phyloP scores from a whole-genome alignment of 768 basidiomycete species.

The Leccinum subgranulosum region DNA sequence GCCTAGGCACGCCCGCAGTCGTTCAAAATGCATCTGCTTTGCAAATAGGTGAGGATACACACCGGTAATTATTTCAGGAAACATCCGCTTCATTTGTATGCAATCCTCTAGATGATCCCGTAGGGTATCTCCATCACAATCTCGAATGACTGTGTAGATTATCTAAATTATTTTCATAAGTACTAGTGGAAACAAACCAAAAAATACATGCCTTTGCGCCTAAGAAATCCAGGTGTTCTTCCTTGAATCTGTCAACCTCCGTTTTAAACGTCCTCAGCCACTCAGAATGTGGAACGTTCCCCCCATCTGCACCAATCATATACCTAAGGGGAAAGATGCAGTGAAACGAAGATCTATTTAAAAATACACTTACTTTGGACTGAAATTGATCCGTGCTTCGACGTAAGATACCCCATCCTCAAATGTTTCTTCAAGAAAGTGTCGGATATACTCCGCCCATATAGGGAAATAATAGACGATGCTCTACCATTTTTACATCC shows the following conservation, averaged over 20 bases:
- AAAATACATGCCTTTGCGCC: slow-evolving; percentile 52
- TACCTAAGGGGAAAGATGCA: slow-evolving; percentile 34
- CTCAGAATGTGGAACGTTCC: slow-evolving; percentile 56
- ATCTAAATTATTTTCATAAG: slow-evolving; percentile 39
- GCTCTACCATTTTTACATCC: slow-evolving; percentile 22
- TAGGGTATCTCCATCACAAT: slow-evolving; percentile 52
- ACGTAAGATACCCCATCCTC: slow-evolving; percentile 72
- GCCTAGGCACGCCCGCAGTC: slow-evolving; percentile 36
- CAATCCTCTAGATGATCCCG: slow-evolving; percentile 74
- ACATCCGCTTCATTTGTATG: slow-evolving; percentile 66
- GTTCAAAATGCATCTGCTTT: background rate
- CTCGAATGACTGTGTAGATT: slow-evolving; percentile 65
- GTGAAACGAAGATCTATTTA: background rate
- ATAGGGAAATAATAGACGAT: slow-evolving; percentile 53
- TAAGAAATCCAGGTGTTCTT: slow-evolving; percentile 56
- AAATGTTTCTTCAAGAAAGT: slow-evolving; percentile 60
- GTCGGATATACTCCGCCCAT: slow-evolving; percentile 55
- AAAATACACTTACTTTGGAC: slow-evolving; percentile 41
- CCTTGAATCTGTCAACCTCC: slow-evolving; percentile 54
- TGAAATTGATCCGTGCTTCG: slow-evolving; percentile 68
- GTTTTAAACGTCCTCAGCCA: slow-evolving; percentile 54
- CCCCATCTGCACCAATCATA: slow-evolving; percentile 57
- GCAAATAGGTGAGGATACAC: slow-evolving; percentile 3
- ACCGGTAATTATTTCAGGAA: slow-evolving; percentile 72
- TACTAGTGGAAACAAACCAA: background rate